Evolutionary conservation across 345 rosid species (phyloP).

Genomic region (Streptanthus diversifolius): DNA sequence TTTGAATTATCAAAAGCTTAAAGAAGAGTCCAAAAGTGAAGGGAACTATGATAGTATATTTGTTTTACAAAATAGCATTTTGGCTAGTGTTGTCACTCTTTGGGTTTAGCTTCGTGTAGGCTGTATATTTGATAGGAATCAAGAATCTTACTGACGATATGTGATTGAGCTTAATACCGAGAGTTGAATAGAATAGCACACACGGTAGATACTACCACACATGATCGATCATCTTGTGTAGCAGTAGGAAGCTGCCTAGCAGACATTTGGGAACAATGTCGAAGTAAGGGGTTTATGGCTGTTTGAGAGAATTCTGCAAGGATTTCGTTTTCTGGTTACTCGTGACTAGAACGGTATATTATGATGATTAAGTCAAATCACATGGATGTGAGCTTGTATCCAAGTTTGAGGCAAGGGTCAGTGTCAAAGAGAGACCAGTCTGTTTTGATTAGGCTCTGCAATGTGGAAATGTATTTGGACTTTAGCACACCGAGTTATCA

Average conservation of each 20-base stretch:
- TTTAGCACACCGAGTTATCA: not conserved
- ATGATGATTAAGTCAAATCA: not conserved
- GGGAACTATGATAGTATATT: not conserved
- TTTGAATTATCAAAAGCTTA: not conserved
- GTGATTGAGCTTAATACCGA: not conserved
- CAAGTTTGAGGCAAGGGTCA: not conserved
- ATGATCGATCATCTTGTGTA: not conserved
- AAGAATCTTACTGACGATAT: not conserved
- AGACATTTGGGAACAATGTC: not conserved
- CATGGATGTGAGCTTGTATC: not conserved
- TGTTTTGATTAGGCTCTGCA: not conserved
- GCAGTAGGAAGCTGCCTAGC: not conserved
- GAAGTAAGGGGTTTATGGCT: not conserved
- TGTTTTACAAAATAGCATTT: not conserved
- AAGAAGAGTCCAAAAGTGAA: not conserved
- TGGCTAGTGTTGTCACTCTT: not conserved
- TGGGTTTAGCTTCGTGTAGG: not conserved
- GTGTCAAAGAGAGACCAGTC: not conserved
- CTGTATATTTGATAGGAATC: not conserved
- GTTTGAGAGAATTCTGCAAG: not conserved
- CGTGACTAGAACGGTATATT: not conserved
- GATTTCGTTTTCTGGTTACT: conserved; percentile 2
- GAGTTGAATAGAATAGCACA: not conserved
- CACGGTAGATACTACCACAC: not conserved
- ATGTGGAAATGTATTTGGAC: not conserved